Percentiles rank a stretch among this genome's conserved stretches.
phyloP scores from a whole-genome alignment of 768 basidiomycete genomes.

The Lactarius quietus region DNA sequence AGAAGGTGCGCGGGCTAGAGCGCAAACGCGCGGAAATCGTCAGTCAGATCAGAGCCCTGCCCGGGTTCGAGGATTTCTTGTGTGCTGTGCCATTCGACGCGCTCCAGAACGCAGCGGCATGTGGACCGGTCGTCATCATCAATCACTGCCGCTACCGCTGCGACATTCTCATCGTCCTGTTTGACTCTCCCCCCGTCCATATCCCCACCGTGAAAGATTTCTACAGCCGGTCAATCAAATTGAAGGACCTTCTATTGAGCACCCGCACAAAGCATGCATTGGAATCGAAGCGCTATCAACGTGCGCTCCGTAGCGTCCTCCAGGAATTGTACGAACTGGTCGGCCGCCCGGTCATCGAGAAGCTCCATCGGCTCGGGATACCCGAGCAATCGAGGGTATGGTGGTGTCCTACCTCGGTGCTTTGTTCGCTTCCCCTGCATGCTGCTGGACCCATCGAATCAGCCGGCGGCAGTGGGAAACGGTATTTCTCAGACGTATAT shows the following conservation, averaged over 20 bases:
- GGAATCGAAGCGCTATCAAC: neutral
- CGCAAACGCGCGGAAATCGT: neutral
- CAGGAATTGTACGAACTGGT: conserved; percentile 13
- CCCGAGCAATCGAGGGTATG: conserved; percentile 18
- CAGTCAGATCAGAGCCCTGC: neutral
- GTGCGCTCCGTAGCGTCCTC: conserved; percentile 5
- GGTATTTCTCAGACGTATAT: conserved; percentile 11
- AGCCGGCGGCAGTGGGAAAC: neutral
- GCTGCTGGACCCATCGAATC: conserved; percentile 19
- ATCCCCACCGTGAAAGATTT: conserved; percentile 5
- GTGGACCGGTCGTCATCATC: conserved; percentile 16
- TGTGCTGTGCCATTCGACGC: conserved; percentile 3
- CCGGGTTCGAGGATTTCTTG: conserved; percentile 12
- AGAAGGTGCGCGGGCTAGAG: neutral
- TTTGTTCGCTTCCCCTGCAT: conserved; percentile 23
- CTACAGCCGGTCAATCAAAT: neutral
- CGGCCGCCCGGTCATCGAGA: conserved; percentile 8
- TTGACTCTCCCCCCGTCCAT: neutral
- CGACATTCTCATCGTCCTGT: conserved; percentile 17
- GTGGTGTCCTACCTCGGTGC: conserved; percentile 24
- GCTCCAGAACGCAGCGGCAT: conserved; percentile 5
- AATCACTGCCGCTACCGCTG: conserved; percentile 13
- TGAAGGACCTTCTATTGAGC: conserved; percentile 3
- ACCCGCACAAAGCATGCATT: neutral
- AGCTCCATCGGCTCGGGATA: conserved; percentile 2